Evolutionary conservation across 345 rosid genomes (phyloP).

Genomic region (Populus deltoides): DNA sequence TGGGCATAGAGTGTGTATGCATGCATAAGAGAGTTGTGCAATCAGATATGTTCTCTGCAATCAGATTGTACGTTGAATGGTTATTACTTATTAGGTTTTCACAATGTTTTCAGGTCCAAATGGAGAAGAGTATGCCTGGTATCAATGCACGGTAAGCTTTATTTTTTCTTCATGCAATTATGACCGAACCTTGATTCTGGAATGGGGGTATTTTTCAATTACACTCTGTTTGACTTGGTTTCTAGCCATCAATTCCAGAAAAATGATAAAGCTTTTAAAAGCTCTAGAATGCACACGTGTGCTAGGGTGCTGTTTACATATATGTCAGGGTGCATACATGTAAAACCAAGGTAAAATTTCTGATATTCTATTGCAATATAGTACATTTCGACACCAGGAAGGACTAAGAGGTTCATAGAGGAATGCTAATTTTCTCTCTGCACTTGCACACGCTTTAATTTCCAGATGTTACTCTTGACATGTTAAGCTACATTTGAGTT

Average conservation of each 20-base stretch:
- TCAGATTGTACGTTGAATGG: not conserved
- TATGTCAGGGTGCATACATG: not conserved
- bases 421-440: not conserved
- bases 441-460: not conserved
- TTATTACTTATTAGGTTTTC: conserved; percentile 2
- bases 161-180: not conserved
- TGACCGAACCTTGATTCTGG: not conserved
- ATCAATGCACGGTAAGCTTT: conserved; percentile 85
- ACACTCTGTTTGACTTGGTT: not conserved
- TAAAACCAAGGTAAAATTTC: not conserved
- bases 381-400: not conserved
- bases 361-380: not conserved
- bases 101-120: conserved; percentile 58
- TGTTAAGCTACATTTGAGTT: not conserved
- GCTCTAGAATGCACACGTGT: not conserved
- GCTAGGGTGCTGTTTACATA: not conserved
- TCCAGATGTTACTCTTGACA: not conserved
- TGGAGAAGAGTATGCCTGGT: conserved; percentile 97
- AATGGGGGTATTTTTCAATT: not conserved
- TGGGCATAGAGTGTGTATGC: not conserved
- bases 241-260: not conserved
- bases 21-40: not conserved
- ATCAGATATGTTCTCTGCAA: not conserved
- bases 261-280: not conserved
- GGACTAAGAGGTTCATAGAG: not conserved